phyloP scores from a whole-genome alignment of 345 rosid species.

The Citrus unshiu region DNA sequence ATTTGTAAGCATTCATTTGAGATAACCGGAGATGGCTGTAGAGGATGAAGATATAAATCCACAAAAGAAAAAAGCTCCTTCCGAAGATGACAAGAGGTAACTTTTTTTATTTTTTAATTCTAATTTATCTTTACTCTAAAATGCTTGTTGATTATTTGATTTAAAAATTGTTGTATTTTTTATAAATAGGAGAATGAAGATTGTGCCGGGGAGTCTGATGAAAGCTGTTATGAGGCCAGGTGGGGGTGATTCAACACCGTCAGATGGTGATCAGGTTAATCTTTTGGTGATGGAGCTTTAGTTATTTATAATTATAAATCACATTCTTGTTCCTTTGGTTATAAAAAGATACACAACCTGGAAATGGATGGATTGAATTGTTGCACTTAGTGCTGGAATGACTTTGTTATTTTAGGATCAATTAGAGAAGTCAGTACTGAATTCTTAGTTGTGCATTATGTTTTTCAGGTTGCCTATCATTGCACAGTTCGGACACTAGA shows the following conservation, averaged over 20 bases:
- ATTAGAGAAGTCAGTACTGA: background rate
- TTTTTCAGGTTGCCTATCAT: conserved; percentile 68
- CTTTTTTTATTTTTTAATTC: background rate
- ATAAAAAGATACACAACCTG: too few relatives aligned
- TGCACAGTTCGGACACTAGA: conserved; percentile 82
- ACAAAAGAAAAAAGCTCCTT: conserved; percentile 49
- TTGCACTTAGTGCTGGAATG: background rate
- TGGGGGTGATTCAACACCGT: conserved; percentile 75
- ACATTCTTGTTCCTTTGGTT: background rate
- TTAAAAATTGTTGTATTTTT: background rate
- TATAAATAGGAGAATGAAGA: conserved; percentile 70
- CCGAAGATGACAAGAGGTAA: conserved; percentile 65
- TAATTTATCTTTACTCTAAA: background rate
- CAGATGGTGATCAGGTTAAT: conserved; percentile 91
- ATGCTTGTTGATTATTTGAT: background rate
- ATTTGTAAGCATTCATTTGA: background rate
- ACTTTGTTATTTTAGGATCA: background rate
- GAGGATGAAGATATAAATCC: conserved; percentile 27
- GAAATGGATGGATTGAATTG: background rate
- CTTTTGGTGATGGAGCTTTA: background rate
- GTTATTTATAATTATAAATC: background rate
- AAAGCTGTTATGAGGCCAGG: conserved; percentile 90
- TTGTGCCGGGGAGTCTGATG: conserved; percentile 84
- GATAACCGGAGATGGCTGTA: conserved; percentile 33
- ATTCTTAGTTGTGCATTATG: background rate